A percentile compares a stretch with the other conserved stretches of the same genome.
Conservation (phyloP, 768 basidiomycete genomes). For the Tricholomella constricta region DNA sequence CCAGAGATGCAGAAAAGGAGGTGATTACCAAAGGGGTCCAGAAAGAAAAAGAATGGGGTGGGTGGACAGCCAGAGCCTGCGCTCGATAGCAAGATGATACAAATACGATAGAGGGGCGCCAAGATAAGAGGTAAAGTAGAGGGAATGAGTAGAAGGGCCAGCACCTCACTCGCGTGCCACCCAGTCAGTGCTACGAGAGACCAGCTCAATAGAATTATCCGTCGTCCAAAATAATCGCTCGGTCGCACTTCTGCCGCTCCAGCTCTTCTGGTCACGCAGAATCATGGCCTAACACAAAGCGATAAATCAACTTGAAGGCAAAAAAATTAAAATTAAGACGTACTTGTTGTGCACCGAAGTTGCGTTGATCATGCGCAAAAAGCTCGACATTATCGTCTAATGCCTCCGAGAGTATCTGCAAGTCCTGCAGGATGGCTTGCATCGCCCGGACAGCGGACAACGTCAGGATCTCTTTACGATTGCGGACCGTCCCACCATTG, state of each 20-base stretch:
- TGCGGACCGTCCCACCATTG: conserved; percentile 56
- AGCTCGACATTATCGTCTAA: conserved; percentile 88
- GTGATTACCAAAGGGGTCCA: conserved; percentile 10
- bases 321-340: conserved; percentile 18
- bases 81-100: conserved; percentile 15
- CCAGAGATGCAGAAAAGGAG: conserved; percentile 4
- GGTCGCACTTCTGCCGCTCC: conserved; percentile 89
- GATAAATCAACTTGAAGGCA: neutral
- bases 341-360: conserved; percentile 97
- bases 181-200: conserved; percentile 85
- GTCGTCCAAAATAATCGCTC: conserved; percentile 93
- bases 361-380: conserved; percentile 92
- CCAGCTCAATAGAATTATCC: conserved; percentile 88
- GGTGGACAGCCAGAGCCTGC: conserved; percentile 3
- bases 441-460: conserved; percentile 76
- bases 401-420: conserved; percentile 85
- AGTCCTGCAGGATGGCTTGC: conserved; percentile 83
- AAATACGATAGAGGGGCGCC: conserved; percentile 14
- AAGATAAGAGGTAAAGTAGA: conserved; percentile 13
- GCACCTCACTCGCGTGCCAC: conserved; percentile 62
- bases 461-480: conserved; percentile 77
- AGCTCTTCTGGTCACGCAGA: conserved; percentile 91
- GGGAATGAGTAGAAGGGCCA: neutral
- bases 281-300: conserved; percentile 78
- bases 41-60: neutral